A percentile compares a stretch with the other conserved stretches of the same genome.
Conservation (phyloP, 768 basidiomycete species). For the Leucosporidium scottii region DNA sequence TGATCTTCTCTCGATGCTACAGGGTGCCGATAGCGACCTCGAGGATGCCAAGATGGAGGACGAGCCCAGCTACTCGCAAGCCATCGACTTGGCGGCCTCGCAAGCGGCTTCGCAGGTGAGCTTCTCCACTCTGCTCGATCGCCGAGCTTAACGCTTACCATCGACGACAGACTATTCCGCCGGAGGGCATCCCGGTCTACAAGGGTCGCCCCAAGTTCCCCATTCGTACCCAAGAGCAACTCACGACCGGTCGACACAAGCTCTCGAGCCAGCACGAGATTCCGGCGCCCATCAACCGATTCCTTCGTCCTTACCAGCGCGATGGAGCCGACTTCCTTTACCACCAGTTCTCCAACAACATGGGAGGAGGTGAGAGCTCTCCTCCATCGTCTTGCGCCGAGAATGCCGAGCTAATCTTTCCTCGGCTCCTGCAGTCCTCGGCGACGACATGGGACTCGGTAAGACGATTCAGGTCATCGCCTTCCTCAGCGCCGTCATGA, state of each 20-base stretch:
- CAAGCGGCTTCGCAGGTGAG: neutral
- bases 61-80: too few relatives aligned
- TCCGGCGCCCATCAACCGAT: conserved; percentile 60
- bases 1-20: neutral
- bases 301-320: conserved; percentile 83
- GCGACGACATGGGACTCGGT: conserved; percentile 88
- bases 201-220: conserved; percentile 23
- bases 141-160: neutral
- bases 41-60: neutral
- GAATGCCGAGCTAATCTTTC: too few relatives aligned
- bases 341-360: conserved; percentile 57
- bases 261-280: conserved; percentile 22
- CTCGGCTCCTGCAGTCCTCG: conserved; percentile 51
- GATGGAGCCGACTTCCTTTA: conserved; percentile 80
- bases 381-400: too few relatives aligned
- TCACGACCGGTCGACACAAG: conserved; percentile 8
- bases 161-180: neutral
- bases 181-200: neutral
- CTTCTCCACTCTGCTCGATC: neutral
- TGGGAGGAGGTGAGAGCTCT: conserved; percentile 53
- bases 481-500: conserved; percentile 85
- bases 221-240: conserved; percentile 6
- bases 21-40: neutral
- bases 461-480: conserved; percentile 94
- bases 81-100: neutral